Percentiles rank a stretch among this genome's conserved stretches.
Evolutionary conservation across 1,284 basidiomycete species (phyloP).

Genomic region (Ganoderma multipileum): DNA sequence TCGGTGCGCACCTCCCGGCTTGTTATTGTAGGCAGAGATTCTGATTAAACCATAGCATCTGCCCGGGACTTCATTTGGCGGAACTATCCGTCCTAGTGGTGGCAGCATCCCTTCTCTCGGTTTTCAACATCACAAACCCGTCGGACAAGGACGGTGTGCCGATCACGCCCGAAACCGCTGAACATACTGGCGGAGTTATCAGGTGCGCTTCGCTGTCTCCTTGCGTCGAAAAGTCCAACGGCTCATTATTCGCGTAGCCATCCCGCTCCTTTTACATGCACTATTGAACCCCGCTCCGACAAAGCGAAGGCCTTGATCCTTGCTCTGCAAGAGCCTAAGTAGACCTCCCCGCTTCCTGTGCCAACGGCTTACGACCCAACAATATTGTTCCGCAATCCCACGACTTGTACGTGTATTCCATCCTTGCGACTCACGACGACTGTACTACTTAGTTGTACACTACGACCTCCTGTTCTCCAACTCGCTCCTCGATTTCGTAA

Average conservation of each 20-base stretch:
- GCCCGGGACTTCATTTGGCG: conserved; percentile 39
- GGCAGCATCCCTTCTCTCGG: conserved; percentile 39
- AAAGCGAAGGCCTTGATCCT: conserved; percentile 29
- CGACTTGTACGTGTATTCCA: neutral
- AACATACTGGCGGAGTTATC: conserved; percentile 33
- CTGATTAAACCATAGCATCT: conserved; percentile 22
- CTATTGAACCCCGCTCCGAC: conserved; percentile 37
- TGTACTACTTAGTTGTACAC: conserved; percentile 4
- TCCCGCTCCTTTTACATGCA: conserved; percentile 40
- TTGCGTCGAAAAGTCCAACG: neutral
- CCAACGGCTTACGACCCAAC: neutral
- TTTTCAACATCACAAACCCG: conserved; percentile 39
- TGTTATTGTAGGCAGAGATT: neutral
- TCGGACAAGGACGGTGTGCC: conserved; percentile 29
- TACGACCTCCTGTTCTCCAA: neutral
- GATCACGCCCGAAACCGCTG: conserved; percentile 29
- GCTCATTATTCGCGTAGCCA: conserved; percentile 28
- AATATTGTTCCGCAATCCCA: neutral
- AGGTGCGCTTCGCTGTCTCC: conserved; percentile 23
- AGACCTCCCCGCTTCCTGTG: neutral
- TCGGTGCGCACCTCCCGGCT: conserved; percentile 25
- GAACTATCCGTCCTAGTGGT: conserved; percentile 41
- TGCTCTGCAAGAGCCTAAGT: conserved; percentile 14
- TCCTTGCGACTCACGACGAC: neutral
- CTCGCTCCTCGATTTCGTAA: neutral